Evolutionary conservation across 768 basidiomycete genomes (phyloP), one percentile per base, ranked within the genome.

Genomic region (Inosperma sp.): DNA sequence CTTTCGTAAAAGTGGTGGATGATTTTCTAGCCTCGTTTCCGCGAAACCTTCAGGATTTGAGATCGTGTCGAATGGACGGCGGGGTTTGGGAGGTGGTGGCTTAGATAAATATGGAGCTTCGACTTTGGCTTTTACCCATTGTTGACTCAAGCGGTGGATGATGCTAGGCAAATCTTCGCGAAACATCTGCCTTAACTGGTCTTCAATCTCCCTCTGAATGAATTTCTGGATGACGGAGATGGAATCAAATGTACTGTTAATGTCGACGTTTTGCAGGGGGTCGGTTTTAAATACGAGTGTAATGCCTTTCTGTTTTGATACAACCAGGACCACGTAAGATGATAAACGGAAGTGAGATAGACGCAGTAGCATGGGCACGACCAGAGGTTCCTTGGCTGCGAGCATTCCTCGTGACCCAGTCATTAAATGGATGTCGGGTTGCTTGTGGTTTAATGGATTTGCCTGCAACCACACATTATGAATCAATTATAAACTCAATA

Each of bases 251-350:
- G 94, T 97, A 66, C 87, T 89, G 68, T 88, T 93, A 65, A 99
- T 98, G 63, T 98, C 91, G 47, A 99, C 93, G 57, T 92, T 90
- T 70, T 99, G 93, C 31, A 99, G 79, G 2, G 96, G 96, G 69
- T 99, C 96, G 29, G 96, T 98, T 73, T 98, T 98, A 82, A 99
- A 99, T 21, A 98, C 96, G 47, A 99, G 83, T 1, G 96, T 98
- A 64, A 98, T 97, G 35, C 96, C 96, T 63, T 97, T 97, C 65
- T 93, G 91, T 58, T 91, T 89, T 21, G 94, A 97, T 51, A 99
- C 91, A 60, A 98, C 94, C 51, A 99, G 83, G 57, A 98, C 94
- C 60, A 99, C 89, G 62, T 97, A 97, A 26, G 95, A 96, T 59
- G 83, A 85, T 29, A 99, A 85, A 55, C 84, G 84, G 71, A 99